Conservation (phyloP, 371 early-diverging fungal species). For the Chytridiales sp. region DNA sequence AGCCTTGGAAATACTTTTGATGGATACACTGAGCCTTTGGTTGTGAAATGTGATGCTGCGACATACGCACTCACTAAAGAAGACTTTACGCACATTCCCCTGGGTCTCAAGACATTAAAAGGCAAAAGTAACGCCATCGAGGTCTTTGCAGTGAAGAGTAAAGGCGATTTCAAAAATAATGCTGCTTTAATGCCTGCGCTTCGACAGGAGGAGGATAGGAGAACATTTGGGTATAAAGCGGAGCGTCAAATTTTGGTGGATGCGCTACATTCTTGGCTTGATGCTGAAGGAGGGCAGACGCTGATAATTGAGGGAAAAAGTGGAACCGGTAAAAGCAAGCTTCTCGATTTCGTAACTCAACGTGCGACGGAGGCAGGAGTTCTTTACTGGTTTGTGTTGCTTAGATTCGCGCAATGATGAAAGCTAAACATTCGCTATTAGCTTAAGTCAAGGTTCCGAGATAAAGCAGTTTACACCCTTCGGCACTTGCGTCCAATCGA, state of each 20-base stretch:
- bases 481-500: neutral
- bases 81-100: too few relatives aligned
- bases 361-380: neutral
- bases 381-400: neutral
- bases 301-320: constrained; percentile 10
- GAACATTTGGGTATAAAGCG: constrained; percentile 11
- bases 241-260: neutral
- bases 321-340: constrained; percentile 7
- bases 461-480: constrained; percentile 13
- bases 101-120: neutral
- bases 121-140: constrained; percentile 3
- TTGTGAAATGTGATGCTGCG: too few relatives aligned
- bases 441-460: constrained; percentile 11
- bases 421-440: neutral
- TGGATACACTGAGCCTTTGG: too few relatives aligned
- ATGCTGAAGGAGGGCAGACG: neutral
- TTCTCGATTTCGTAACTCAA: neutral
- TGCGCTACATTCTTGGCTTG: neutral
- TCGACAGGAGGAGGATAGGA: neutral
- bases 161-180: neutral
- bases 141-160: neutral
- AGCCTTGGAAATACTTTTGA: neutral
- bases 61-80: too few relatives aligned
- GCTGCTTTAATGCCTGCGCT: neutral
- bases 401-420: neutral